Evolutionary conservation across 192 early-diverging fungal species (phyloP), one percentile per base, ranked within the genome.

Genomic region (Podila horticola): DNA sequence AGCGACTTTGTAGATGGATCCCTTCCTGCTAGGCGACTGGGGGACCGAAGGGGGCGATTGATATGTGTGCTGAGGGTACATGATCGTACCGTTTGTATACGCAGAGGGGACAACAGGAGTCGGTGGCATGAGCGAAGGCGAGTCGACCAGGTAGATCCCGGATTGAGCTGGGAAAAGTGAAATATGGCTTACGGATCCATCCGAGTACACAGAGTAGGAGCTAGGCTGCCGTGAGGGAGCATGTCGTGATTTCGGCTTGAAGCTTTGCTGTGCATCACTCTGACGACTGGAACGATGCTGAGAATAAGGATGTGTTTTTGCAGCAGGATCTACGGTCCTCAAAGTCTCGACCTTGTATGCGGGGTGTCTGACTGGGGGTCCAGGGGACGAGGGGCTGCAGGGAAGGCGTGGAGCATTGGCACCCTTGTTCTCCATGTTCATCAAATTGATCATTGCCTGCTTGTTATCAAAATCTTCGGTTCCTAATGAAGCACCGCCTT

Each of bases 21-120:
- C 34, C 38, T 72, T 73, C 31, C 57, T 58, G 29, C 41, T 73
- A 20, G 7, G 34, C 15, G 52, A 48, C 2, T 58, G 6, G 1
- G 49, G 17, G 2, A 57, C 20, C 22, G 51, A 51, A 22, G 57
- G 41, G 4, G 72, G 34, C 4, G 64, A 64, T 61, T 38, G 62
- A 15, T 72, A 59, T 15, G 45, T 30, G 11, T 20, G 26, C 51
- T 57, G 63, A 17, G 24, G 29, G 8, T 45, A 29, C 17, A 26
- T 33, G 17, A 38, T 24, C 5, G 64, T 13, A 22, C 17, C 45
- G 28, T 22, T 63, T 7, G 62, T 29, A 24, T 73, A 81, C 0
- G 66, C 71, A 3, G 66, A 45, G 1, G 77, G 77, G 17, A 81
- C 34, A 62, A 51, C 38, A 13, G 77, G 77, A n/a, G 62, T 81